Base-by-base conservation (phyloP, 495 filamentous ascomycete genomes). In the Tuber brumale region DNA sequence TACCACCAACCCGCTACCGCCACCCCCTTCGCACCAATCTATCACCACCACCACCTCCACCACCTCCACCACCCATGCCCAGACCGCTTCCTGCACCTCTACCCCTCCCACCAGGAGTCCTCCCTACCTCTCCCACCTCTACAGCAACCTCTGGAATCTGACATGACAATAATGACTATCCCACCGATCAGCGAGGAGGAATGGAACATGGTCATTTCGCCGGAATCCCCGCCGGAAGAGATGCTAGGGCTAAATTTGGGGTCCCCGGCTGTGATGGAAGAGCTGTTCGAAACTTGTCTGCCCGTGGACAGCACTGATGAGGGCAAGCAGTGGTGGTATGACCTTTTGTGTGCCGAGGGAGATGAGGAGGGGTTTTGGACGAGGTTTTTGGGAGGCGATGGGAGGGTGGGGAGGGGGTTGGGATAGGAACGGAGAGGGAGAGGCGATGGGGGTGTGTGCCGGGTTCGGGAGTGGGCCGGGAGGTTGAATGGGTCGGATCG, bases 271-370 rank as follows among this genome's bases (percentile, higher is more conserved):
- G 74, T 78, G 23, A 51, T 76, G 4, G 80, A 82, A 21, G 79
- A 82, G 66, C 76, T 82, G 41, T 41, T 82, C 31, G 79, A 79
- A 23, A 72, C 70, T 35, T 76, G 73, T 31, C 43, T 79, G 19
- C 79, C 79, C 21, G 46, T 39, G 9, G 76, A 82, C 44, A 76
- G 72, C 16, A 72, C 80, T 12, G 69, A 72, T 12, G 76, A 81
- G 12, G 80, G 81, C 57, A 73, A 74, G 12, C 79, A 82, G 45
- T 73, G 80, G 43, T 82, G 80, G 80, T 79, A 81, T 72, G 79
- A 82, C 35, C 81, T 82, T 44, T 57, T 81, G 21, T 73, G 73
- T 66, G 75, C 70, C 14, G 75, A 76, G 48, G 80, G 76, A 27
- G 80, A 70, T n/a, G 71, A 46, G n/a, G 72, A 76, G 73, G 79